Conservation (phyloP, 139 green algal genomes). For the Chlamydomonas sp. region DNA sequence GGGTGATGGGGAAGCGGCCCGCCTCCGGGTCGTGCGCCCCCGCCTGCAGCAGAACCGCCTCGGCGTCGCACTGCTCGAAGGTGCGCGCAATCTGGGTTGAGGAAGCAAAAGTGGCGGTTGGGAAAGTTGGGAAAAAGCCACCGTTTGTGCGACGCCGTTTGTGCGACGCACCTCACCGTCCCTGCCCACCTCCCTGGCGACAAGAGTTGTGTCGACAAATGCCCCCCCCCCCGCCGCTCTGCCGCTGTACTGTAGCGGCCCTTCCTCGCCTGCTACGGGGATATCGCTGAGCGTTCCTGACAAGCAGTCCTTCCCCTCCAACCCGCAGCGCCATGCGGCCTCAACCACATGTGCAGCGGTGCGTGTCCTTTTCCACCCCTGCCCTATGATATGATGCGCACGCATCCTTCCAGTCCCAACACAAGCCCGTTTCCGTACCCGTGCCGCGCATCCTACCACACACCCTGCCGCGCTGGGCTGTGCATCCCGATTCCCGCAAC, state of each 20-base stretch:
- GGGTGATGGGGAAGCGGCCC: conserved; percentile 11
- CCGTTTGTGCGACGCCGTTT: background rate
- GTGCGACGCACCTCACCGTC: too few relatives aligned
- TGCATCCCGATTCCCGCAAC: background rate
- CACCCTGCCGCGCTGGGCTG: background rate
- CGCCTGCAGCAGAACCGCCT: conserved; percentile 43
- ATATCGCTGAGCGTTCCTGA: background rate
- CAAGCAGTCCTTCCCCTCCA: too few relatives aligned
- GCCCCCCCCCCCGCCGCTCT: too few relatives aligned
- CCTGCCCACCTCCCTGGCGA: background rate
- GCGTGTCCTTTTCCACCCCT: background rate
- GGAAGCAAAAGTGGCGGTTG: background rate
- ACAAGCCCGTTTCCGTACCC: background rate
- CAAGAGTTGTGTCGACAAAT: background rate
- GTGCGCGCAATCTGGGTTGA: conserved; percentile 31
- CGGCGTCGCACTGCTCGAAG: conserved; percentile 52
- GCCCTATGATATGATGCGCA: too few relatives aligned
- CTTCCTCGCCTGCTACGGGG: background rate
- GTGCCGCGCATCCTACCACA: background rate
- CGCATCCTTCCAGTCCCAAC: background rate
- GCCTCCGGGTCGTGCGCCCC: conserved; percentile 43
- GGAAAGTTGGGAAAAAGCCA: background rate
- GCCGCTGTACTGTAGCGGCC: background rate
- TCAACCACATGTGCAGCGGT: background rate
- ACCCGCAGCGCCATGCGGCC: too few relatives aligned